Percentiles rank a stretch among this genome's conserved stretches.
These are phyloP conservation scores for Laguncularia racemosa DNA, from an alignment of 345 rosid genomes.

Conservation along the genomic window DNA sequence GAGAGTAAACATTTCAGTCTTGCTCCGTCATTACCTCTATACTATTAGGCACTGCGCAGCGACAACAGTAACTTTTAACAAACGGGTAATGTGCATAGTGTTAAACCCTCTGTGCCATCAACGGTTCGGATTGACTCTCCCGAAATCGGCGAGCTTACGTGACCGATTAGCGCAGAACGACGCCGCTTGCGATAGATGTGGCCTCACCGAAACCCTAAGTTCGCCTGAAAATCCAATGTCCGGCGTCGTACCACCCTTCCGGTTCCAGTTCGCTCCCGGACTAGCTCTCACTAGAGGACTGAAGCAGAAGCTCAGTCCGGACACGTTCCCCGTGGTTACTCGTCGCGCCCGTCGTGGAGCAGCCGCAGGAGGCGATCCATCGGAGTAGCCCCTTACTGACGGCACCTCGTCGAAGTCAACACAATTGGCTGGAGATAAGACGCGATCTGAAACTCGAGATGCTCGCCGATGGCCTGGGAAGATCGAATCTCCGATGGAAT, in stretches of 20 bases:
- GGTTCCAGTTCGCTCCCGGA: conserved; percentile 53
- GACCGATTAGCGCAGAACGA: conserved; percentile 73
- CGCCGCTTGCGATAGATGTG: conserved; percentile 61
- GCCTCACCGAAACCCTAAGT: conserved; percentile 36
- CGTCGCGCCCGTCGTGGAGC: conserved; percentile 26
- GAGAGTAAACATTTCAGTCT: too few species aligned
- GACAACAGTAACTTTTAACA: too few species aligned
- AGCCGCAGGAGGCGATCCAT: conserved; percentile 27
- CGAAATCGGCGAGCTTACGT: conserved; percentile 87
- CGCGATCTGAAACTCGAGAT: conserved; percentile 32
- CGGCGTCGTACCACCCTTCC: conserved; percentile 23
- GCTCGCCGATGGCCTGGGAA: conserved; percentile 13
- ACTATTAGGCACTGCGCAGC: too few species aligned
- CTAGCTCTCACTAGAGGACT: conserved; percentile 90
- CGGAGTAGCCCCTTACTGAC: conserved; percentile 7
- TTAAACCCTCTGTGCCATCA: too few species aligned
- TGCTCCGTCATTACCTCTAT: too few species aligned
- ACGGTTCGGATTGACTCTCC: conserved; percentile 62
- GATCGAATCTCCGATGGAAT: conserved; percentile 24
- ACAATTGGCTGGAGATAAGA: conserved; percentile 68
- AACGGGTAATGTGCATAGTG: too few species aligned
- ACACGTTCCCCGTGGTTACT: conserved; percentile 27
- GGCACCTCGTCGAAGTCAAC: conserved; percentile 16
- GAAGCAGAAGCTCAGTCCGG: conserved; percentile 66
- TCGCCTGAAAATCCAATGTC: conserved; percentile 47